Percentiles rank a stretch among this genome's conserved stretches.
Evolutionary conservation across 805 yeast species (phyloP).

Genomic region (Candida hispaniensis): DNA sequence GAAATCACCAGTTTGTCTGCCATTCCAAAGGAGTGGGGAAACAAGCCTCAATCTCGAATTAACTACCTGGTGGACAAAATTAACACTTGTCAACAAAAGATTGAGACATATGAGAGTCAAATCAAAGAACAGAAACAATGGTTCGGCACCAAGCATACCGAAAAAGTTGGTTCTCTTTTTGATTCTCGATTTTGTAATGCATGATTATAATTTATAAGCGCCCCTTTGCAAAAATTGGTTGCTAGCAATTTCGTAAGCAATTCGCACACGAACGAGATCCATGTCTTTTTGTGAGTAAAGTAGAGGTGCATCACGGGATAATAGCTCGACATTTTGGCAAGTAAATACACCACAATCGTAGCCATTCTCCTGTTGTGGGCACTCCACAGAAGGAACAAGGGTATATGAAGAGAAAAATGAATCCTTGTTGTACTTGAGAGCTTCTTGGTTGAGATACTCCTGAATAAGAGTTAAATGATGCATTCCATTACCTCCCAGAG

Average conservation of each 20-base stretch:
- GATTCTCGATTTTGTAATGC: background rate
- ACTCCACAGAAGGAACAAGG: slow-evolving; percentile 27
- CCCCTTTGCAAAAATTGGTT: slow-evolving; percentile 5
- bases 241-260: slow-evolving; percentile 44
- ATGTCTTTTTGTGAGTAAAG: slow-evolving; percentile 60
- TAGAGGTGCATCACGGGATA: slow-evolving; percentile 43
- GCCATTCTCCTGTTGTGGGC: slow-evolving; percentile 86
- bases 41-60: slow-evolving; percentile 45
- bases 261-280: slow-evolving; percentile 50
- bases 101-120: slow-evolving; percentile 37
- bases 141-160: slow-evolving; percentile 10
- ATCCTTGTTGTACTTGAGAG: slow-evolving; percentile 39
- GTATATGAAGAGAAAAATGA: slow-evolving; percentile 28
- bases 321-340: slow-evolving; percentile 59
- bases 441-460: slow-evolving; percentile 59
- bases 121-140: slow-evolving; percentile 22
- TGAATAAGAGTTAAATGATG: slow-evolving; percentile 37
- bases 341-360: slow-evolving; percentile 93
- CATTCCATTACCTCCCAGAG: slow-evolving; percentile 41
- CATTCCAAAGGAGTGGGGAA: slow-evolving; percentile 35
- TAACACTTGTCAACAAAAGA: slow-evolving; percentile 43
- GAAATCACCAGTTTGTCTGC: slow-evolving; percentile 54
- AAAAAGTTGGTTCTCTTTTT: slow-evolving; percentile 4
- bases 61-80: slow-evolving; percentile 60
- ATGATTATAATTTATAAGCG: slow-evolving; percentile 1